Percentiles rank a stretch among this genome's conserved stretches.
Evolutionary conservation across 2,329 filamentous ascomycete genomes (phyloP).

Genomic region (Phaeosphaeria sp.): DNA sequence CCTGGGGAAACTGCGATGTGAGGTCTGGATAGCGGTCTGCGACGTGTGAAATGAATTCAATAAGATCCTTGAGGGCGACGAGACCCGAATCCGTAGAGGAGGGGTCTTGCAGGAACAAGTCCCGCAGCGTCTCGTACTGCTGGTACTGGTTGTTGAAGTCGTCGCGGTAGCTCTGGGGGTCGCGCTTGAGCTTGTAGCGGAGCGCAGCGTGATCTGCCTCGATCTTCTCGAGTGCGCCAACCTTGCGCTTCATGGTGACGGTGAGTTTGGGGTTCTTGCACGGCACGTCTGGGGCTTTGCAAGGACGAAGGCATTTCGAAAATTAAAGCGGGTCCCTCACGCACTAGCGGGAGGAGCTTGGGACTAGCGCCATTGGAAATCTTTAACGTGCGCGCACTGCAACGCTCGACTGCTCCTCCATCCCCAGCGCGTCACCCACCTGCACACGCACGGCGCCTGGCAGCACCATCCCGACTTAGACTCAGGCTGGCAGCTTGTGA

Average conservation of each 20-base stretch:
- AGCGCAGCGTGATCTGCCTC: constrained; percentile 78
- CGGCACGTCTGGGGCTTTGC: neutral
- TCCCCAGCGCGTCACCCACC: constrained; percentile 10
- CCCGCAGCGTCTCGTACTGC: constrained; percentile 88
- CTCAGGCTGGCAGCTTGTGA: neutral
- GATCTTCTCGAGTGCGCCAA: constrained; percentile 92
- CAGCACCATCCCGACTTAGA: neutral
- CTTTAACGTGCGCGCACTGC: constrained; percentile 1
- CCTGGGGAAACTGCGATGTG: constrained; percentile 76
- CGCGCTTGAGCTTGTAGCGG: constrained; percentile 88
- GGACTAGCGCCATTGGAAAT: constrained; percentile 6
- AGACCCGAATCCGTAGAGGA: constrained; percentile 78
- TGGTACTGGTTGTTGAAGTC: constrained; percentile 88
- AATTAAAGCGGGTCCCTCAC: constrained; percentile 6
- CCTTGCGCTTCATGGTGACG: constrained; percentile 79
- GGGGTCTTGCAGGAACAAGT: constrained; percentile 88
- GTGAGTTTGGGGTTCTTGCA: neutral
- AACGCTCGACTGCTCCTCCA: neutral
- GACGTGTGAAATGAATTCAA: constrained; percentile 92
- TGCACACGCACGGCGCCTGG: constrained; percentile 1
- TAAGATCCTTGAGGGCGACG: constrained; percentile 85
- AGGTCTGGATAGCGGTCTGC: constrained; percentile 90
- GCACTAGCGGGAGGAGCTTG: constrained; percentile 19
- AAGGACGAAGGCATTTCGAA: constrained; percentile 6
- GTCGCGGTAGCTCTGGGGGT: constrained; percentile 88